A percentile compares a stretch with the other conserved stretches of the same genome.
Conservation (phyloP, 495 filamentous ascomycete species). For the Neurospora terricola region DNA sequence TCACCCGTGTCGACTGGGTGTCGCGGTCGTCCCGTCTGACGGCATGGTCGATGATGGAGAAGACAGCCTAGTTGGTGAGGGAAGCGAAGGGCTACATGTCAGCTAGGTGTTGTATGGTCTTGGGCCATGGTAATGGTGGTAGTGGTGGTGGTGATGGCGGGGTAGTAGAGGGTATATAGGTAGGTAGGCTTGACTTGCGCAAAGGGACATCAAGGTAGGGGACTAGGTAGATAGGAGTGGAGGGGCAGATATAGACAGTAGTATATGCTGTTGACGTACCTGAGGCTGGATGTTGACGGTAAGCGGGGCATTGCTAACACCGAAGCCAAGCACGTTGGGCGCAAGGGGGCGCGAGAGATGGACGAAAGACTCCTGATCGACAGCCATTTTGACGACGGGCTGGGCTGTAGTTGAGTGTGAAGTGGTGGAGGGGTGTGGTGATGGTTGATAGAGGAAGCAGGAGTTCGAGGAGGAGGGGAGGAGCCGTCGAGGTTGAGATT, state of each 20-base stretch:
- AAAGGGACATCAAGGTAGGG: neutral
- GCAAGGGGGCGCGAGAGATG: conserved; percentile 90
- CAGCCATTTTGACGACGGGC: conserved; percentile 57
- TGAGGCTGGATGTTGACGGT: conserved; percentile 92
- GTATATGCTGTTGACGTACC: conserved; percentile 41
- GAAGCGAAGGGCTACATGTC: neutral
- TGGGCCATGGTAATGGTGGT: conserved; percentile 11
- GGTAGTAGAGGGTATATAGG: conserved; percentile 80
- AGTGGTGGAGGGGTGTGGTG: conserved; percentile 9
- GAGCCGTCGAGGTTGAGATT: neutral
- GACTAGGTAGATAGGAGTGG: conserved; percentile 2
- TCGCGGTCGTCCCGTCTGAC: conserved; percentile 82
- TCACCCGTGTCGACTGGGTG: conserved; percentile 83
- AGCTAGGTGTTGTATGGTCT: neutral
- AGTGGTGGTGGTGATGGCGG: conserved; percentile 56
- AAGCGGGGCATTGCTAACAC: conserved; percentile 77
- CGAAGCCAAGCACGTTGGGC: conserved; percentile 63
- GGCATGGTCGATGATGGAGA: conserved; percentile 96
- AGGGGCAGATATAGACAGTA: conserved; percentile 5
- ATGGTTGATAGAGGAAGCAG: neutral
- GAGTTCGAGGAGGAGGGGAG: conserved; percentile 3
- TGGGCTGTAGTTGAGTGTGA: conserved; percentile 10
- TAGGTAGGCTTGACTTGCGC: conserved; percentile 41
- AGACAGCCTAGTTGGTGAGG: conserved; percentile 60
- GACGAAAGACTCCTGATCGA: conserved; percentile 68